Conservation (phyloP, 2,329 filamentous ascomycete species). For the Claviceps quebecensis region DNA sequence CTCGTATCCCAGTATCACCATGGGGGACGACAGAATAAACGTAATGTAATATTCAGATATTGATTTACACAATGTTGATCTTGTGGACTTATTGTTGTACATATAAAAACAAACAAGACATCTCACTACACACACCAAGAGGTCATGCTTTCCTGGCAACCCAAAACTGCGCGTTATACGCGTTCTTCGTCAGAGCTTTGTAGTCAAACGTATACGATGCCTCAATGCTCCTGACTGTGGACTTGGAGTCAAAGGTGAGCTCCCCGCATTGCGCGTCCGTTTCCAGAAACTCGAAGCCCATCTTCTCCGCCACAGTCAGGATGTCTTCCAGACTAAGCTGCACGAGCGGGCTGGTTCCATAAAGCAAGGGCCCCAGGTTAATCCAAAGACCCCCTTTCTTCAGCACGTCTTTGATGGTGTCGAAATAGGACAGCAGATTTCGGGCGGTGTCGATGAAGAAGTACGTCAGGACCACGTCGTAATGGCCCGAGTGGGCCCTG, state of each 20-base stretch:
- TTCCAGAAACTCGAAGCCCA: conserved; percentile 39
- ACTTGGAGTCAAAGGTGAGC: conserved; percentile 24
- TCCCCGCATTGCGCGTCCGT: conserved; percentile 25
- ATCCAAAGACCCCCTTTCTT: conserved; percentile 37
- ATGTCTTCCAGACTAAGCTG: conserved; percentile 42
- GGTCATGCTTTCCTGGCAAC: conserved; percentile 19
- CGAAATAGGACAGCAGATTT: conserved; percentile 39
- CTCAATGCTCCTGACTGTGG: conserved; percentile 29
- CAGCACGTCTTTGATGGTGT: conserved; percentile 35
- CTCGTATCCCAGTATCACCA: too few species aligned
- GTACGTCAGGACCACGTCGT: conserved; percentile 38
- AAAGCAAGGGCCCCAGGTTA: conserved; percentile 41
- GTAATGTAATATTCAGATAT: too few species aligned
- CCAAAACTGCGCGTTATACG: conserved; percentile 42
- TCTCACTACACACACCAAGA: not conserved
- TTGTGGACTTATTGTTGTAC: too few species aligned
- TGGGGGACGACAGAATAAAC: too few species aligned
- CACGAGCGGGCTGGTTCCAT: conserved; percentile 38
- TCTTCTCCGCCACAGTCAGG: conserved; percentile 27
- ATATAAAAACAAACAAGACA: not conserved
- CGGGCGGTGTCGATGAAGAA: conserved; percentile 49
- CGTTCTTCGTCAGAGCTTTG: conserved; percentile 34
- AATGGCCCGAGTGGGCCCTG: conserved; percentile 15
- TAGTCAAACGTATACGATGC: conserved; percentile 39
- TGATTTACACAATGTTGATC: too few species aligned